Evolutionary conservation across 148 eudicot species (phyloP).

Genomic region (Cornus florida): DNA sequence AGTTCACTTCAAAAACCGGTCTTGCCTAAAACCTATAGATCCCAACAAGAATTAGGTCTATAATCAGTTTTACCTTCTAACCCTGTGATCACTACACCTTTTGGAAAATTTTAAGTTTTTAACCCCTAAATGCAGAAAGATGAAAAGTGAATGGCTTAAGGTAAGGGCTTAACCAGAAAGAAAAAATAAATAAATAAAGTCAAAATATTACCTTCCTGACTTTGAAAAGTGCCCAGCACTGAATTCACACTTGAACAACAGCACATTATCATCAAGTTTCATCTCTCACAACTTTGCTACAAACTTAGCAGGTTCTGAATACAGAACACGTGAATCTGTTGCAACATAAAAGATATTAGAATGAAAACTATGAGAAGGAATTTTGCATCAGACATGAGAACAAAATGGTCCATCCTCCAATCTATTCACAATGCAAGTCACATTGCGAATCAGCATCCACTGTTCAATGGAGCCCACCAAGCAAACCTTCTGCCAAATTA

Average conservation of each 20-base stretch:
- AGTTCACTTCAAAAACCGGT: not conserved
- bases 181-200: no score
- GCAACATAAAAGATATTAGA: constrained; percentile 10
- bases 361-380: not conserved
- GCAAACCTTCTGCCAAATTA: not conserved
- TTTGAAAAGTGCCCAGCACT: constrained; percentile 77
- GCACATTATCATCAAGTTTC: constrained; percentile 67
- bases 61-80: not conserved
- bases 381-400: not conserved
- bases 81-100: not conserved
- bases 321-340: constrained; percentile 78
- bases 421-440: constrained; percentile 1
- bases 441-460: not conserved
- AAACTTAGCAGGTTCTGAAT: constrained; percentile 88
- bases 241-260: constrained; percentile 79
- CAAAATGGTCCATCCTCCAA: not conserved
- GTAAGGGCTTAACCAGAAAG: not conserved
- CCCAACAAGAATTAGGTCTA: not conserved
- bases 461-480: not conserved
- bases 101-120: not conserved
- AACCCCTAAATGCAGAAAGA: not conserved
- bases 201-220: constrained; percentile 68
- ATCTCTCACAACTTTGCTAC: constrained; percentile 82
- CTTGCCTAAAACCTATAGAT: not conserved
- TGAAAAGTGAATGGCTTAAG: not conserved